Conservation (phyloP, 192 early-diverging fungal species). For the Jimgerdemannia flammicorona region DNA sequence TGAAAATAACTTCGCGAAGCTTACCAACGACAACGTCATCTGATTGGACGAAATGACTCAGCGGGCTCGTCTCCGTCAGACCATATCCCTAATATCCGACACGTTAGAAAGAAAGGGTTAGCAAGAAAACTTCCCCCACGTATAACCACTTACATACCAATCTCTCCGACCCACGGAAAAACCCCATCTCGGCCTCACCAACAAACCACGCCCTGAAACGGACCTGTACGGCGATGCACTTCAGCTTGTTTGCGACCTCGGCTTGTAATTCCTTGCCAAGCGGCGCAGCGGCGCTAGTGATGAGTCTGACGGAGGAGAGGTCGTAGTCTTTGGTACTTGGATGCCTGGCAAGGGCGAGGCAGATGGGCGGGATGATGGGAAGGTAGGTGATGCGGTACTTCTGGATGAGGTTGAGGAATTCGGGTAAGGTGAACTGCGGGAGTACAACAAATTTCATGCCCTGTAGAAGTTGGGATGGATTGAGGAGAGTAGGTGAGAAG, state of each 20-base stretch:
- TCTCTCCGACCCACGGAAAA: conserved; percentile 22
- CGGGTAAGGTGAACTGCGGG: conserved; percentile 68
- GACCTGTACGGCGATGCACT: conserved; percentile 52
- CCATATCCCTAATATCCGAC: conserved; percentile 31
- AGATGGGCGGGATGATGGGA: conserved; percentile 59
- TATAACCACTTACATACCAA: neutral
- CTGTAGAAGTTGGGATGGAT: conserved; percentile 19
- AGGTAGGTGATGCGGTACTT: conserved; percentile 66
- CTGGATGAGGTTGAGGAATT: conserved; percentile 62
- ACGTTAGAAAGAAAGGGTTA: neutral
- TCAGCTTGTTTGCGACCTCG: conserved; percentile 36
- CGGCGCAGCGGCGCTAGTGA: conserved; percentile 81
- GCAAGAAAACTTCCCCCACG: no score
- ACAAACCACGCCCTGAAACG: neutral
- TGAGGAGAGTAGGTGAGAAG: conserved; percentile 33
- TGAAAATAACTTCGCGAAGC: no score
- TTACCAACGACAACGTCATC: neutral
- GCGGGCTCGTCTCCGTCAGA: conserved; percentile 53
- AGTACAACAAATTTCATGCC: conserved; percentile 65
- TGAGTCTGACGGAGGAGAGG: conserved; percentile 55
- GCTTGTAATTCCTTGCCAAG: conserved; percentile 60
- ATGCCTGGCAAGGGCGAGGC: conserved; percentile 68
- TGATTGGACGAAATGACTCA: conserved; percentile 24
- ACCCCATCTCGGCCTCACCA: conserved; percentile 5
- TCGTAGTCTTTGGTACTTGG: conserved; percentile 74